A percentile compares a stretch with the other conserved stretches of the same genome.
phyloP scores from a whole-genome alignment of 352 stramenopile genomes.

The Plasmopara halstedii region DNA sequence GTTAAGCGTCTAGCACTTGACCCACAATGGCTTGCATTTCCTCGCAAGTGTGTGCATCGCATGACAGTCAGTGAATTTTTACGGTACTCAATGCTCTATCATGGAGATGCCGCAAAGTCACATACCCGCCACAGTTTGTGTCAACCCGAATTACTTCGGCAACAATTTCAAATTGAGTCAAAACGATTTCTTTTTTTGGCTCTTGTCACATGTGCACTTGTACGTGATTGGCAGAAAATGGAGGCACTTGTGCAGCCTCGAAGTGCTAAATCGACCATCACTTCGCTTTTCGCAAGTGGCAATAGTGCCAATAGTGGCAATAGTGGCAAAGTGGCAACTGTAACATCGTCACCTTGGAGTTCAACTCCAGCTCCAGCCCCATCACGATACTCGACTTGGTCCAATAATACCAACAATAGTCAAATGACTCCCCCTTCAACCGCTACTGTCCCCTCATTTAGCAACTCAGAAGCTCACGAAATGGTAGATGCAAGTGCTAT shows the following conservation, averaged over 20 bases:
- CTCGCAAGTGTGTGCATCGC: conserved; percentile 36
- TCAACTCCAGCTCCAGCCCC: conserved; percentile 13
- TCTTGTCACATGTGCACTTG: conserved; percentile 35
- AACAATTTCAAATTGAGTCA: conserved; percentile 39
- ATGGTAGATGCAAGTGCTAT: conserved; percentile 40
- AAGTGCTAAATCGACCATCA: conserved; percentile 29
- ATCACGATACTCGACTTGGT: conserved; percentile 27
- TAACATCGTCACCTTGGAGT: conserved; percentile 16
- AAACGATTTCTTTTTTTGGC: conserved; percentile 48
- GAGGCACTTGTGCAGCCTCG: conserved; percentile 34
- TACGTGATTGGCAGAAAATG: conserved; percentile 47
- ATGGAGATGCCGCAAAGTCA: conserved; percentile 23
- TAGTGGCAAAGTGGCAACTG: conserved; percentile 1
- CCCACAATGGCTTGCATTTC: conserved; percentile 44
- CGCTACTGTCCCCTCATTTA: conserved; percentile 7
- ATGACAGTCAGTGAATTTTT: conserved; percentile 55
- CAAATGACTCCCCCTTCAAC: conserved; percentile 7
- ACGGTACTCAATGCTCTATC: conserved; percentile 59
- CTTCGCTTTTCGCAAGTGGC: conserved; percentile 23
- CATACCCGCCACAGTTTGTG: conserved; percentile 18
- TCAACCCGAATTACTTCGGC: conserved; percentile 25
- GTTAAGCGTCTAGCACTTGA: conserved; percentile 56
- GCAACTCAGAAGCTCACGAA: conserved; percentile 10
- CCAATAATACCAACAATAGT: conserved; percentile 10
- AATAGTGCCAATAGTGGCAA: conserved; percentile 8